Evolutionary conservation across 106 monocot genomes (phyloP).

Genomic region (Posidonia australis): DNA sequence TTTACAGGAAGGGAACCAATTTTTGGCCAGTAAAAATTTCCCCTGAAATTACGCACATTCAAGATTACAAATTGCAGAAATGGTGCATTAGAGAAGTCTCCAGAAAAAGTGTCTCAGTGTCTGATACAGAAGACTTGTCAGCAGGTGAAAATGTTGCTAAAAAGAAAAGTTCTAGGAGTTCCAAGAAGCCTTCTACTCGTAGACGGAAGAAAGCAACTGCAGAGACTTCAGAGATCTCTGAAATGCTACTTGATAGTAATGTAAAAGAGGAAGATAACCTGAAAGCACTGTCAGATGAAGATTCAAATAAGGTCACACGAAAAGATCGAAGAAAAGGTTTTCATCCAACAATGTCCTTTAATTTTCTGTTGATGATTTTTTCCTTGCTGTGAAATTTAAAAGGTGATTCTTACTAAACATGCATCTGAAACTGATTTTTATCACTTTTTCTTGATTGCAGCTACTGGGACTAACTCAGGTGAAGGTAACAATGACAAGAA

Average conservation of each 20-base stretch:
- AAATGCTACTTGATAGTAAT: not conserved
- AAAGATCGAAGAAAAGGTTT: slow-evolving; percentile 60
- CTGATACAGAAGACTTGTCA: slow-evolving; percentile 18
- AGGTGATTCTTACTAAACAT: not conserved
- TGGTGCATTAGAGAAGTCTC: slow-evolving; percentile 24
- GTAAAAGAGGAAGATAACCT: slow-evolving; percentile 12
- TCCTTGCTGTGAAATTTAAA: not conserved
- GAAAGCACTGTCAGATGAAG: not conserved
- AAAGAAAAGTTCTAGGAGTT: slow-evolving; percentile 17
- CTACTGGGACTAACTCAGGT: slow-evolving; percentile 18
- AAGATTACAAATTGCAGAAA: slow-evolving; percentile 11
- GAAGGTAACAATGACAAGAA: slow-evolving; percentile 25
- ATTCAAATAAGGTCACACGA: slow-evolving; percentile 7
- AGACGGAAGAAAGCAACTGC: slow-evolving; percentile 40
- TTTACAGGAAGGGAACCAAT: not conserved
- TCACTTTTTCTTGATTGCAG: slow-evolving; percentile 18
- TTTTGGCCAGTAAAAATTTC: not conserved
- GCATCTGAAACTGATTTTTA: not conserved
- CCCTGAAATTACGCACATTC: not conserved
- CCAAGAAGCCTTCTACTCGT: slow-evolving; percentile 30
- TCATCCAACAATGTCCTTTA: not conserved
- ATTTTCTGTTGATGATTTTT: not conserved
- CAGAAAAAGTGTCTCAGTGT: not conserved
- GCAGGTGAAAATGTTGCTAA: slow-evolving; percentile 10
- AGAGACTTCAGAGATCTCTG: slow-evolving; percentile 18